These are phyloP conservation scores for Yamadazyma akitaensis DNA, from an alignment of 805 yeast species.

Conservation along the genomic window DNA sequence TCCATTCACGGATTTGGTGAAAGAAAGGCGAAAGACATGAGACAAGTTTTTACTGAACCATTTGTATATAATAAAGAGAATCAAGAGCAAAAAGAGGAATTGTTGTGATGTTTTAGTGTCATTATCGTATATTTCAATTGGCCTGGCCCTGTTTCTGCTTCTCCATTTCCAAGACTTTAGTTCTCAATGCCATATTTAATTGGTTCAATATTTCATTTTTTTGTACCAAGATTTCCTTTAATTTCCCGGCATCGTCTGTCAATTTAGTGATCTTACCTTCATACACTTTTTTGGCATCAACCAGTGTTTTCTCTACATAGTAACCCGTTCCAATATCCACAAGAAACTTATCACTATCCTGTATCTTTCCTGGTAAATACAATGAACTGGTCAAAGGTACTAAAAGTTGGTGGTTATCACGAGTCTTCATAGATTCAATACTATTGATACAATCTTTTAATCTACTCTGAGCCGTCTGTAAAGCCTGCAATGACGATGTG, in stretches of 20 bases:
- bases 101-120: slow-evolving; percentile 2
- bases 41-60: slow-evolving; percentile 45
- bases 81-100: not conserved
- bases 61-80: slow-evolving; percentile 38
- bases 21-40: slow-evolving; percentile 40
- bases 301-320: slow-evolving; percentile 73
- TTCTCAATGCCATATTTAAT: slow-evolving; percentile 56
- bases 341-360: slow-evolving; percentile 63
- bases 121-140: slow-evolving; percentile 1
- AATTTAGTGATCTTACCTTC: slow-evolving; percentile 69
- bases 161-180: slow-evolving; percentile 48
- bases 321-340: slow-evolving; percentile 98
- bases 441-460: slow-evolving; percentile 77
- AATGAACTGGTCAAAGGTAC: slow-evolving; percentile 88
- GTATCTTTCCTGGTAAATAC: slow-evolving; percentile 81
- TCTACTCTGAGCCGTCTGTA: slow-evolving; percentile 76
- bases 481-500: slow-evolving; percentile 76
- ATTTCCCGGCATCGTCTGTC: slow-evolving; percentile 66
- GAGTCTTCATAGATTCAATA: slow-evolving; percentile 51
- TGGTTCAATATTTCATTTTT: slow-evolving; percentile 63
- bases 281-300: slow-evolving; percentile 69
- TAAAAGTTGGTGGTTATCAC: slow-evolving; percentile 49
- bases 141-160: slow-evolving; percentile 15
- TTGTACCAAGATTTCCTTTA: slow-evolving; percentile 71
- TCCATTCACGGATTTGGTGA: slow-evolving; percentile 49